phyloP scores from a whole-genome alignment of 1,139 yeast species.

The Yamadazyma membranifaciens region DNA sequence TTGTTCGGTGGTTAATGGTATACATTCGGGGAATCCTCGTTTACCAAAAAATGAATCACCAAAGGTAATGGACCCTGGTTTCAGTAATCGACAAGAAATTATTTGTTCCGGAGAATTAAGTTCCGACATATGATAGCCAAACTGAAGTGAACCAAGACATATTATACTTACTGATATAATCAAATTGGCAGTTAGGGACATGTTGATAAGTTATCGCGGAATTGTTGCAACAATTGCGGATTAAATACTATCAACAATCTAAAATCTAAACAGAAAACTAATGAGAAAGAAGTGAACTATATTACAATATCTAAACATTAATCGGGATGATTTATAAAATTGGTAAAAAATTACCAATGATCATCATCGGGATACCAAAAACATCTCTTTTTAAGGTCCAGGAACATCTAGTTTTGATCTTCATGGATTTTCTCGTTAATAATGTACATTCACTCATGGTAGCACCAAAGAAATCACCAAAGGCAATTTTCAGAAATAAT shows the following conservation, averaged over 20 bases:
- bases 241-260: too few species aligned
- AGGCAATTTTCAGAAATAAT: constrained; percentile 79
- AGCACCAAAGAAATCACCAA: constrained; percentile 90
- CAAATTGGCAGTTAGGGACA: constrained; percentile 24
- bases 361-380: constrained; percentile 81
- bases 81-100: constrained; percentile 32
- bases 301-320: too few species aligned
- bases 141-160: constrained; percentile 47
- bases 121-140: constrained; percentile 52
- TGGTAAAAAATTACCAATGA: constrained; percentile 88
- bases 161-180: constrained; percentile 32
- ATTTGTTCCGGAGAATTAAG: constrained; percentile 46
- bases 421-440: constrained; percentile 53
- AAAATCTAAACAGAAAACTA: too few species aligned
- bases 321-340: constrained; percentile 33
- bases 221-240: too few species aligned
- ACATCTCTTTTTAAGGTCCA: constrained; percentile 80
- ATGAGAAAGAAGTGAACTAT: too few species aligned
- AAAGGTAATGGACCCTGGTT: constrained; percentile 33
- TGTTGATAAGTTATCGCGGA: background rate
- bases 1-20: constrained; percentile 60
- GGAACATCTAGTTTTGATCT: constrained; percentile 72
- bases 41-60: constrained; percentile 37
- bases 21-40: constrained; percentile 43
- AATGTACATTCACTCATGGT: constrained; percentile 83